These are phyloP conservation scores for Mercurialis annua DNA, from an alignment of 345 rosid species.

Conservation along the genomic window DNA sequence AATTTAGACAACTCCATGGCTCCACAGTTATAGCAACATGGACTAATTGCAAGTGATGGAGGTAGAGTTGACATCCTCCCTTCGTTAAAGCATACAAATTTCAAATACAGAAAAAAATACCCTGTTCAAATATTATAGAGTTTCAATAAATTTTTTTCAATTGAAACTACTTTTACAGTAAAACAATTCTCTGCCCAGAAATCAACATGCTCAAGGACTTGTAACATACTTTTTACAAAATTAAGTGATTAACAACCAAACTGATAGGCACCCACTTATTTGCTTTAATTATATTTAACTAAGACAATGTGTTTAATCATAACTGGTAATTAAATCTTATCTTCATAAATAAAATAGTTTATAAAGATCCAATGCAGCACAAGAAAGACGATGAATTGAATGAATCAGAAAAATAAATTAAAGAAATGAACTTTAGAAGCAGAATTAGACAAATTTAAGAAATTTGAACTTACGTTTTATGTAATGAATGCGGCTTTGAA, in stretches of 20 bases:
- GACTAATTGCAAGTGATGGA: slow-evolving; percentile 31
- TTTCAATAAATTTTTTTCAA: not conserved
- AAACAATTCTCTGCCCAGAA: not conserved
- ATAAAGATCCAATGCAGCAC: not conserved
- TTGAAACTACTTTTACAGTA: slow-evolving; percentile 6
- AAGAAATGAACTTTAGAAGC: not conserved
- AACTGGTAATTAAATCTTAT: not conserved
- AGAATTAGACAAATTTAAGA: not conserved
- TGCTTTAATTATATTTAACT: not conserved
- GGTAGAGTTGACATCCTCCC: slow-evolving; percentile 50
- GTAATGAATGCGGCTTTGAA: not conserved
- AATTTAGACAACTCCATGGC: slow-evolving; percentile 33
- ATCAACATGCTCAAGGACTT: not conserved
- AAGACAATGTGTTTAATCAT: not conserved
- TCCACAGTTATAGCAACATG: slow-evolving; percentile 34
- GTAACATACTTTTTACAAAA: not conserved
- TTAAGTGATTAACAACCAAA: not conserved
- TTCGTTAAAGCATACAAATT: slow-evolving; percentile 1
- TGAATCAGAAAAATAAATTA: not conserved
- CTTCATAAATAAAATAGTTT: not conserved
- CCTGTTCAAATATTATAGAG: slow-evolving; percentile 16
- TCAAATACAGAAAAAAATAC: slow-evolving; percentile 4
- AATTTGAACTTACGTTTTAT: slow-evolving; percentile 24
- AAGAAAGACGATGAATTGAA: not conserved
- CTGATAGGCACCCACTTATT: not conserved